Percentiles rank a stretch among this genome's conserved stretches.
Conservation (phyloP, 345 rosid genomes). For the Eucalyptus sideroxylon region DNA sequence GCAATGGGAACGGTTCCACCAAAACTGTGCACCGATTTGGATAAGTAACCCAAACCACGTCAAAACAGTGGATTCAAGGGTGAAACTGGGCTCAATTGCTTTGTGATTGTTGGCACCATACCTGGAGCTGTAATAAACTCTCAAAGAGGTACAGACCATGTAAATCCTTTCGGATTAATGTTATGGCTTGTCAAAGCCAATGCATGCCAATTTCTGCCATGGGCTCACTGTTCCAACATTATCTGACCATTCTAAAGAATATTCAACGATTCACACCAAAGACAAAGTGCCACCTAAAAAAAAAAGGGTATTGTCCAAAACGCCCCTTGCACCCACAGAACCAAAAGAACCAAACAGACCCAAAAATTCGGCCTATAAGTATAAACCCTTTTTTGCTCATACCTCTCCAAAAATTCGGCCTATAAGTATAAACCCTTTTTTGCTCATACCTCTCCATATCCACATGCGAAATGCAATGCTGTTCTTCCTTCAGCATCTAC, state of each 20-base stretch:
- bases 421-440: neutral
- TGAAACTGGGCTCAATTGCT: neutral
- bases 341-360: neutral
- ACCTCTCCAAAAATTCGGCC: constrained; percentile 55
- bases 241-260: neutral
- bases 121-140: neutral
- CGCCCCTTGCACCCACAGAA: neutral
- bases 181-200: neutral
- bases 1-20: neutral
- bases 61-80: neutral
- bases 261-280: neutral
- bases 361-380: neutral
- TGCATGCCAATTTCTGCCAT: neutral
- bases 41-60: neutral
- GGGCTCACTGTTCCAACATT: neutral
- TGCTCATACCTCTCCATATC: constrained; percentile 86
- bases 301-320: neutral
- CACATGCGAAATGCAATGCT: constrained; percentile 97
- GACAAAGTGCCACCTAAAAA: neutral
- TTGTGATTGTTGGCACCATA: neutral
- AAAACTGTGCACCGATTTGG: neutral
- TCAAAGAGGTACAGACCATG: neutral
- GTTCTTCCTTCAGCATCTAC: constrained; percentile 99
- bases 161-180: neutral
- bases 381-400: neutral